phyloP scores from a whole-genome alignment of 116 monocot species.

The Papilionanthe hybrid region DNA sequence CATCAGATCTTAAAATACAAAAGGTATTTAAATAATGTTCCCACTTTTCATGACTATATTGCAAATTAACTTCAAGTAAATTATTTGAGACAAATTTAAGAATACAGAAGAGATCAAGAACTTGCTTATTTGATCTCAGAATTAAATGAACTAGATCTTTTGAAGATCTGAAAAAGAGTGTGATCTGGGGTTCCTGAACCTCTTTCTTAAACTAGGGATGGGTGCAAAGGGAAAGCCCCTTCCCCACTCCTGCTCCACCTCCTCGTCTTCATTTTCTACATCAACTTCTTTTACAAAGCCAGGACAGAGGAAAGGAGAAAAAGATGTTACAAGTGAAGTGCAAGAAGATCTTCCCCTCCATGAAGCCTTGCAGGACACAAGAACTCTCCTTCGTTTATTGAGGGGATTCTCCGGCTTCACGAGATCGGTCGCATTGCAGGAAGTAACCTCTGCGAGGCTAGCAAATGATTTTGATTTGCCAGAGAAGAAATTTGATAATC shows the following conservation, averaged over 20 bases:
- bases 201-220: neutral
- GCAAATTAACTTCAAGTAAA: too few species aligned
- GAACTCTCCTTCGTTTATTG: conserved; percentile 55
- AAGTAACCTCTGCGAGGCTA: conserved; percentile 33
- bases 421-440: conserved; percentile 16
- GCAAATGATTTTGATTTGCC: conserved; percentile 69
- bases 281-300: neutral
- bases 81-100: too few species aligned
- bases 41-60: too few species aligned
- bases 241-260: neutral
- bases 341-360: conserved; percentile 34
- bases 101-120: neutral
- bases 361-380: conserved; percentile 21
- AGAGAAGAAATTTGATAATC: conserved; percentile 56
- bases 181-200: conserved; percentile 1
- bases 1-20: too few species aligned
- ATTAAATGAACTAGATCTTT: neutral
- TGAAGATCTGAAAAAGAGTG: conserved; percentile 19
- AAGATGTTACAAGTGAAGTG: conserved; percentile 10
- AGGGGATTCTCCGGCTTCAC: conserved; percentile 64
- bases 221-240: neutral
- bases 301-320: neutral
- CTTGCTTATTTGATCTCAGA: neutral
- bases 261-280: conserved; percentile 3
- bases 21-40: too few species aligned